Evolutionary conservation across 768 basidiomycete genomes (phyloP).

Genomic region (Mycena epipterygia): DNA sequence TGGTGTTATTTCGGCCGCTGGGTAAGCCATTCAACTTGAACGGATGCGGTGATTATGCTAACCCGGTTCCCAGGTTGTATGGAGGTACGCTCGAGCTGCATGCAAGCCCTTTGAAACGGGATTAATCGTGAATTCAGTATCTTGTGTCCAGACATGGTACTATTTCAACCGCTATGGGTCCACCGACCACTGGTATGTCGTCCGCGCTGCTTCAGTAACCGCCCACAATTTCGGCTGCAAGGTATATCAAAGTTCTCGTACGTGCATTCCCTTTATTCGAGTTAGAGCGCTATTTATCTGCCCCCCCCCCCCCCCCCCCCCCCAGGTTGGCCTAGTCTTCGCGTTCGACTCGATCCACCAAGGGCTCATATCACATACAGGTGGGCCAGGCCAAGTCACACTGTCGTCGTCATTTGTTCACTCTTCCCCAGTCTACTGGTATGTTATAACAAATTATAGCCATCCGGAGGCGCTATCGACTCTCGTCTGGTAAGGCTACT

Average conservation of each 20-base stretch:
- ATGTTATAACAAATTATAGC: slow-evolving; percentile 66
- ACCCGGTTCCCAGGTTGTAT: slow-evolving; percentile 54
- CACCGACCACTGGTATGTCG: slow-evolving; percentile 25
- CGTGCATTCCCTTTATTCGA: slow-evolving; percentile 19
- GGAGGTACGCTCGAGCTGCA: slow-evolving; percentile 59
- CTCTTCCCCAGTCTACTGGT: slow-evolving; percentile 60
- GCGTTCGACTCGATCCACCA: slow-evolving; percentile 68
- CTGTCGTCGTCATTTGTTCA: not conserved
- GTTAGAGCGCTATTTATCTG: not conserved
- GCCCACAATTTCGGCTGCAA: not conserved
- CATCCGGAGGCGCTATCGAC: slow-evolving; percentile 53
- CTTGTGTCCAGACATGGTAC: slow-evolving; percentile 69
- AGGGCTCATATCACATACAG: slow-evolving; percentile 65
- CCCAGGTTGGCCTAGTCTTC: slow-evolving; percentile 63
- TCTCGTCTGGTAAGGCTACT: slow-evolving; percentile 61
- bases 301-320: not conserved
- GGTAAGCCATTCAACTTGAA: slow-evolving; percentile 19
- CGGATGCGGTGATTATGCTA: not conserved
- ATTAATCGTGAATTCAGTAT: slow-evolving; percentile 52
- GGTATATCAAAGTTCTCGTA: slow-evolving; percentile 67
- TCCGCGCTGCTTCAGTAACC: slow-evolving; percentile 45
- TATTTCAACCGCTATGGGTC: slow-evolving; percentile 62
- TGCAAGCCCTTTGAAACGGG: not conserved
- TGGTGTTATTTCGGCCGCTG: slow-evolving; percentile 32
- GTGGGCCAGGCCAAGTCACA: slow-evolving; percentile 43